Base-by-base conservation (phyloP, 2,329 filamentous ascomycete species). In the Pseudopithomyces chartarum region DNA sequence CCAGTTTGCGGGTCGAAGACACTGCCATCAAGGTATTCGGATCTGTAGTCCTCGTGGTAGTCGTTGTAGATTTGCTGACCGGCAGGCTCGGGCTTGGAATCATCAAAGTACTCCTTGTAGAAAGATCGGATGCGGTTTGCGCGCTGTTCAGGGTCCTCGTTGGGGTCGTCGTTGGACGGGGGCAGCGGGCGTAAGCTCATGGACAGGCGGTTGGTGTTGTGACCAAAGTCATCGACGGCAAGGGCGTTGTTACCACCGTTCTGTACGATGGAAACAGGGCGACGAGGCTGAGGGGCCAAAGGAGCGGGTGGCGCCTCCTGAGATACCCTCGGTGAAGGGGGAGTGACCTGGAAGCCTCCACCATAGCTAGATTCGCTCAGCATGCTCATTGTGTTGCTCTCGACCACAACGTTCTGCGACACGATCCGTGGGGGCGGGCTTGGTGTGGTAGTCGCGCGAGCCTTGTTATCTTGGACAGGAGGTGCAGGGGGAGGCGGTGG, bases 41-140 rank as follows among this genome's bases (percentile, higher is more conserved):
- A 80, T 56, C 90, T 87, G 68, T 91, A 91, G 66, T 94, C 90
- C 67, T 93, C 90, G 60, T 90, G 88, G 75, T 93, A 90, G 39
- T 80, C 79, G 34, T 78, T 78, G 58, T 79, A 73, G 22, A 64
- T 60, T 50, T 70, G 65, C 34, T 62, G 65, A 22, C 69, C 67
- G 15, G 63, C 68, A 34, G 70, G 73, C 40, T 78, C 79, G 2
- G 79, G 76, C 72, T 87, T 90, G 57, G 82, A 86, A 40, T 97
- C 94, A 64, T 98, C 95, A 67, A 99, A 99, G 80, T 99, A 99
- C 74, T 99, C 95, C 80, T 97, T 97, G 82, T 99, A 99, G 81
- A 99, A 99, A 3, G 95, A 99, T 74, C 95, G 87, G 65, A 99
- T 99, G 56, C 95, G 88, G 81, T 97, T 98, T 62, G 95, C 95